Evolutionary conservation across 805 yeast species (phyloP), one percentile per base, ranked within the genome.

Genomic region (Metschnikowia colocasiae): DNA sequence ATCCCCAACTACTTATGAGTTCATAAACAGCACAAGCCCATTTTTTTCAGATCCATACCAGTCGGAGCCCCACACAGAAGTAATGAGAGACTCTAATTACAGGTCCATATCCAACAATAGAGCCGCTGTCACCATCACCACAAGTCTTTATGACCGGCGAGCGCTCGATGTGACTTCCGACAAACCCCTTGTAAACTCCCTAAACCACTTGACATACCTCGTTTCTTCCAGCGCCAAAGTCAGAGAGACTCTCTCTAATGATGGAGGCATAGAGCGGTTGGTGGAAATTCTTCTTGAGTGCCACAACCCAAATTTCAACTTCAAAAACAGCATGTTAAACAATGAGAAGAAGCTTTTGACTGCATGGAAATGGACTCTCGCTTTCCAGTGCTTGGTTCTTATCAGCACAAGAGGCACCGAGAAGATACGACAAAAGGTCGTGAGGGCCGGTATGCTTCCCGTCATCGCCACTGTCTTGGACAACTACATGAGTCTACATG

Each of bases 351-450:
- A 69, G 50, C 76, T 82, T 22, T 72, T 88, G 53, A 74, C 85
- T n/a, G 91, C 95, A 0, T 92, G 97, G 97, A 92, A 92, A 69
- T 92, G 99, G 99, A 87, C 96, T 5, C 70, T 92, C 46, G 87
- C 97, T 0, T 82, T 94, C 60, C 99, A 92, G 69, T 91, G 97
- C 62, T 70, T 92, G 47, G 95, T 92, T 1, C 76, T 89, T 47
- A 82, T 92, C 16, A 97, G 97, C 12, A 90, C 97, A 1, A 76
- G 97, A 55, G 99, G 99, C 20, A 82, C 95, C 1, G 97, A 91
- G 64, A 70, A 74, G 44, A 87, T 91, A 41, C 75, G 99, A 43
- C 82, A 84, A 56, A 82, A 90, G 58, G 87, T 94, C 6, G 97
- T 90, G 8, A 83, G 86, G 52, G 95, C 97, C 1, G 98, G 97